These are phyloP conservation scores for Haemoproteus tartakovskyi DNA, from an alignment of 169 alveolate genomes.

Conservation along the genomic window DNA sequence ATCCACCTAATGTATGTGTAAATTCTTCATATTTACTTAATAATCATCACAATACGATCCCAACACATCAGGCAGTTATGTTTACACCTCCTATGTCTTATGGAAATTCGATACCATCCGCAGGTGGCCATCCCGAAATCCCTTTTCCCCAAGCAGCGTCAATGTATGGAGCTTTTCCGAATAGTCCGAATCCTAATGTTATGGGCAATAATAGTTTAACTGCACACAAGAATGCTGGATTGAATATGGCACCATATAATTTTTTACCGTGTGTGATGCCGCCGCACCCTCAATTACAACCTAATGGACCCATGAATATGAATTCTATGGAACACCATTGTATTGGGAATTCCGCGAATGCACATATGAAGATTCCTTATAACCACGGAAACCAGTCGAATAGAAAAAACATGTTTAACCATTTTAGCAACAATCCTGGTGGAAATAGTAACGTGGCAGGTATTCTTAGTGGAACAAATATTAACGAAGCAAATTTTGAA, in stretches of 20 bases:
- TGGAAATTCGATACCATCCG: neutral
- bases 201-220: neutral
- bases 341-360: neutral
- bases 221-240: neutral
- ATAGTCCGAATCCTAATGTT: neutral
- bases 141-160: neutral
- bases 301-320: slow-evolving; percentile 9
- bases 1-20: slow-evolving; percentile 23
- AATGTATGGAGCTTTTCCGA: neutral
- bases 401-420: slow-evolving; percentile 28
- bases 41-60: neutral
- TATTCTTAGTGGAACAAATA: too few species aligned
- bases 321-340: neutral
- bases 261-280: neutral
- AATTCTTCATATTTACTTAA: slow-evolving; percentile 15
- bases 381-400: slow-evolving; percentile 14
- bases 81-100: neutral
- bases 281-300: slow-evolving; percentile 6
- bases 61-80: neutral
- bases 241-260: neutral
- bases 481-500: neutral
- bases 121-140: neutral
- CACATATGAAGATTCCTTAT: slow-evolving; percentile 51
- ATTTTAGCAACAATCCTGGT: slow-evolving; percentile 4
- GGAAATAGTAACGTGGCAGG: too few species aligned